Evolutionary conservation across 768 basidiomycete species (phyloP), one percentile per base, ranked within the genome.

Genomic region (Agaricus sinodeliciosus): DNA sequence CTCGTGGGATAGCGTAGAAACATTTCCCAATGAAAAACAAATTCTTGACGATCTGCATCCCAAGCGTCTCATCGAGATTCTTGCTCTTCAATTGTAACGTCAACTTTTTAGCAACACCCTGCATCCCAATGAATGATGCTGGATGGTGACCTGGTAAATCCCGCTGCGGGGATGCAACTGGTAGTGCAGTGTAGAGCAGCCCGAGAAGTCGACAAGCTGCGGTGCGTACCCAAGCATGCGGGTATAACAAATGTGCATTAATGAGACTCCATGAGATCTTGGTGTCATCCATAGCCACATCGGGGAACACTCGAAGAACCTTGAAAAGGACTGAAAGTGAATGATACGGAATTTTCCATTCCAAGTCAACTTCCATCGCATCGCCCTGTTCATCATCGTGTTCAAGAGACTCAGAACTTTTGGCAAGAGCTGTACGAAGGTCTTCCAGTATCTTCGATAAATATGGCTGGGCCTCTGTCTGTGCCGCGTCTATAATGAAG

Each of bases 191-290:
- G 64, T 88, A 93, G 4, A 93, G 69, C 18, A 76, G 60, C 15
- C 91, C 91, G 2, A 96, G 65, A 11, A 93, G 73, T 51, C 90
- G 77, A 54, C 85, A 85, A 1, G 93, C 77, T 0, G 85, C 87
- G 4, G 81, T 82, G 39, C 94, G 85, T 0, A 96, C 93, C 95
- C 94, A 97, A 3, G 90, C 81, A 65, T 99, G 96, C 4, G 94
- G 94, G 69, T 86, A 97, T 2, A 87, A 73, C 3, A 97, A 78
- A 60, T 88, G 84, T 0, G 71, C 59, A 19, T 80, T 71, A 39
- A 96, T 74, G 1, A 72, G 62, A 9, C 68, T 59, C 93, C 94
- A 95, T 1, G 74, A 64, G 0, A 90, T 70, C 51, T 66, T 71
- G 39, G 73, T 74, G 8, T 72, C 68, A 35, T 77, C 66, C 1